Conservation (phyloP, 192 early-diverging fungal genomes). For the Diversispora eburnea region DNA sequence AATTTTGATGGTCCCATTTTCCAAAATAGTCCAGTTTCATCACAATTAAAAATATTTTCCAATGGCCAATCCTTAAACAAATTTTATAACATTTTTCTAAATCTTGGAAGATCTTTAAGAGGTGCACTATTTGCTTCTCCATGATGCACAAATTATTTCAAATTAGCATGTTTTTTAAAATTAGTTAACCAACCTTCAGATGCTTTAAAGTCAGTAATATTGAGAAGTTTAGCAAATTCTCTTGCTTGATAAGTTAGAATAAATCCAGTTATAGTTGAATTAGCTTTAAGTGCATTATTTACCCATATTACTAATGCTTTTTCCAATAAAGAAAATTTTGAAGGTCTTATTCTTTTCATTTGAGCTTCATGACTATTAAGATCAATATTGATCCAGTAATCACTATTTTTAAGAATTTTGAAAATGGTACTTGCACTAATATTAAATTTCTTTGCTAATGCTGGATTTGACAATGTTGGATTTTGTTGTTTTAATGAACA, state of each 20-base stretch:
- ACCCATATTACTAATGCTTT: slow-evolving; percentile 16
- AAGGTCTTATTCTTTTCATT: not conserved
- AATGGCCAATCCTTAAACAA: not conserved
- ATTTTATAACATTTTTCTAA: not conserved
- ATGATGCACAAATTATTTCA: slow-evolving; percentile 2
- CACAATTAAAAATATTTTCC: slow-evolving; percentile 25
- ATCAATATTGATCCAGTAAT: not conserved
- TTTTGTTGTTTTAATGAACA: not conserved
- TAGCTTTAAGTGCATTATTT: not conserved
- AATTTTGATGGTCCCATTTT: not conserved
- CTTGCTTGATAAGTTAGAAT: slow-evolving; percentile 6
- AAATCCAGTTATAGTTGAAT: slow-evolving; percentile 4
- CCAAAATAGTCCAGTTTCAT: slow-evolving; percentile 27
- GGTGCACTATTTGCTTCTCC: slow-evolving; percentile 21
- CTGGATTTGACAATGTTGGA: not conserved
- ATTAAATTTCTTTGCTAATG: not conserved
- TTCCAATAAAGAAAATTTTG: slow-evolving; percentile 11
- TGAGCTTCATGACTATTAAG: not conserved
- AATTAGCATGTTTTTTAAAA: slow-evolving; percentile 9
- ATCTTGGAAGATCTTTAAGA: not conserved
- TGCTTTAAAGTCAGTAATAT: slow-evolving; percentile 14
- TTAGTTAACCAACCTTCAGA: slow-evolving; percentile 19
- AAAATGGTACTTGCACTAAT: not conserved
- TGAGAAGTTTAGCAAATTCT: slow-evolving; percentile 14
- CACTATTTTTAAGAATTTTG: not conserved